Percentiles rank a stretch among this genome's conserved stretches.
These are phyloP conservation scores for Brassica incana DNA, from an alignment of 345 rosid species.

Conservation along the genomic window DNA sequence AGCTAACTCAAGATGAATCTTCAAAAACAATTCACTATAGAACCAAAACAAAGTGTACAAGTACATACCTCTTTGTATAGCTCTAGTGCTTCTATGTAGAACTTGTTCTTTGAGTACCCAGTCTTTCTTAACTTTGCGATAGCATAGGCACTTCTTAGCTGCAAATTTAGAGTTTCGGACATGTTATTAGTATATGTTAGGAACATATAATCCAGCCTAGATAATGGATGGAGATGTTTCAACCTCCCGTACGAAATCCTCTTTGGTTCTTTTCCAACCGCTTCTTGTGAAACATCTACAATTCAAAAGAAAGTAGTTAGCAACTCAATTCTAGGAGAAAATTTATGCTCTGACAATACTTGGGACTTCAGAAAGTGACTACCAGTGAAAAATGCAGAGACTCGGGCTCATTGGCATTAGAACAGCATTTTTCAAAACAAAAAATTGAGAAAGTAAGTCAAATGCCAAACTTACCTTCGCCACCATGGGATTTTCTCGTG, in stretches of 20 bases:
- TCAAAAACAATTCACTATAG: not conserved
- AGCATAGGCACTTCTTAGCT: slow-evolving; percentile 90
- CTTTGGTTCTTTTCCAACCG: slow-evolving; percentile 95
- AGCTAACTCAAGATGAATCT: slow-evolving; percentile 7
- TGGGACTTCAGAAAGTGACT: not conserved
- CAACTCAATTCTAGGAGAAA: slow-evolving; percentile 1
- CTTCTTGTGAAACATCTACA: slow-evolving; percentile 80
- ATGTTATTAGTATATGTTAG: not conserved
- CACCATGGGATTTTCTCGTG: slow-evolving; percentile 72
- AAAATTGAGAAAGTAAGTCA: no score
- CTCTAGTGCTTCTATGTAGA: slow-evolving; percentile 74
- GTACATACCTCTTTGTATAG: slow-evolving; percentile 72
- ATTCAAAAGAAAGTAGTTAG: not conserved
- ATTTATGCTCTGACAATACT: not conserved
- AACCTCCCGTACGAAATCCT: slow-evolving; percentile 76
- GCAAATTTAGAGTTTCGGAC: slow-evolving; percentile 27
- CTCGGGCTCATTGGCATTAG: no score
- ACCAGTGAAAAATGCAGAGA: not conserved
- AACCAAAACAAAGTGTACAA: not conserved
- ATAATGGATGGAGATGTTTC: slow-evolving; percentile 17
- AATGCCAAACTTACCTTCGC: slow-evolving; percentile 59
- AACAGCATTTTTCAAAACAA: slow-evolving; percentile 2
- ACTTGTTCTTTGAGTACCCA: slow-evolving; percentile 75
- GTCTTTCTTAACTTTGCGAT: slow-evolving; percentile 77
- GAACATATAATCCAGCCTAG: slow-evolving; percentile 5